Conservation (phyloP, 2,329 filamentous ascomycete species). For the Lachnellula subtilissima region DNA sequence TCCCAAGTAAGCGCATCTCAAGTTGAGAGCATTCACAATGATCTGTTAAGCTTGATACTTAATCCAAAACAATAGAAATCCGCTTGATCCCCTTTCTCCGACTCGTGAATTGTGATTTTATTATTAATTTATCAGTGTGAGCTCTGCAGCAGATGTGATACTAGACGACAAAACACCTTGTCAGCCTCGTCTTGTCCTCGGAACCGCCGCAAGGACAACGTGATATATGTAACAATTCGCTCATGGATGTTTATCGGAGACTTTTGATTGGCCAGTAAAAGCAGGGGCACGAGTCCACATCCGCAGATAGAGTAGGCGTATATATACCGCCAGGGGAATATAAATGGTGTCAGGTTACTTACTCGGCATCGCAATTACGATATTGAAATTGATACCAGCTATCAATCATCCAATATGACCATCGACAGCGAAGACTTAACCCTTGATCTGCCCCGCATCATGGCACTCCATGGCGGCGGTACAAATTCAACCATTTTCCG, state of each 20-base stretch:
- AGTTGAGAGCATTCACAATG: not conserved
- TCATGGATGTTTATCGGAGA: not conserved
- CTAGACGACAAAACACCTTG: not conserved
- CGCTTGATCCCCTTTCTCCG: too few relatives aligned
- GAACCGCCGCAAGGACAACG: not conserved
- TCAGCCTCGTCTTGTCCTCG: not conserved
- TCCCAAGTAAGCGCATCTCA: not conserved
- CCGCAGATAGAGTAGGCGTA: not conserved
- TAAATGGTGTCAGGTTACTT: not conserved
- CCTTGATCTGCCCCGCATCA: conserved; percentile 1
- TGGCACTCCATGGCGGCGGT: conserved; percentile 20
- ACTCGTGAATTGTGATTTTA: too few relatives aligned
- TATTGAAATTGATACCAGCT: not conserved
- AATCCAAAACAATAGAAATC: too few relatives aligned
- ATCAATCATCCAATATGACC: not conserved
- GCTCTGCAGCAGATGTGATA: too few relatives aligned
- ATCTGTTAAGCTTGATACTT: too few relatives aligned
- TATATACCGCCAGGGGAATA: not conserved
- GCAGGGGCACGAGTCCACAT: not conserved
- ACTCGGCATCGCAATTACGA: not conserved
- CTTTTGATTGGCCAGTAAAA: not conserved
- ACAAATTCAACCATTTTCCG: conserved; percentile 22
- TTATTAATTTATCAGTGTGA: too few relatives aligned
- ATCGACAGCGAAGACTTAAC: not conserved
- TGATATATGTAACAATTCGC: not conserved